A percentile compares a stretch with the other conserved stretches of the same genome.
These are phyloP conservation scores for Vitis riparia DNA, from an alignment of 164 flowering plant species.

Conservation along the genomic window DNA sequence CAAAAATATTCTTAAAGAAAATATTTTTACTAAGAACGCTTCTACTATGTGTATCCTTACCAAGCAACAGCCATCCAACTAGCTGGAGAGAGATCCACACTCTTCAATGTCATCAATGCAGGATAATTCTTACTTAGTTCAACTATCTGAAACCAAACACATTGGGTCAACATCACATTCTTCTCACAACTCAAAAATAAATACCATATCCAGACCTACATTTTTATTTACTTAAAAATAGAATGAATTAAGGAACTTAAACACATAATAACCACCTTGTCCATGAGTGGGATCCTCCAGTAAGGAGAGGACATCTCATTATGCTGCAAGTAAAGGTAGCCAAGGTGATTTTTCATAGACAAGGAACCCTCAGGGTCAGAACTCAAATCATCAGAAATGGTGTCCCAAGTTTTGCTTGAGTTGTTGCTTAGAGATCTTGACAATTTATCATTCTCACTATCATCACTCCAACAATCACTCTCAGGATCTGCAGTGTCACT, in stretches of 20 bases:
- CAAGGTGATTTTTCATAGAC: slow-evolving; percentile 33
- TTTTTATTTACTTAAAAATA: not conserved
- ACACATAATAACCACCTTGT: slow-evolving; percentile 36
- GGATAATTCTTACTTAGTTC: slow-evolving; percentile 44
- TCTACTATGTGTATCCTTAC: slow-evolving; percentile 18
- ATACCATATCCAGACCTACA: no score
- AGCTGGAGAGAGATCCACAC: slow-evolving; percentile 67
- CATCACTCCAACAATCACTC: slow-evolving; percentile 55
- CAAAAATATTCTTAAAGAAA: no score
- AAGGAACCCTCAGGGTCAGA: slow-evolving; percentile 31
- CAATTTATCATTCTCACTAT: slow-evolving; percentile 45
- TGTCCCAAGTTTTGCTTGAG: slow-evolving; percentile 51
- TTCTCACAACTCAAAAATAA: no score
- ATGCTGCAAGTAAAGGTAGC: slow-evolving; percentile 51
- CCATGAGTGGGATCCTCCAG: slow-evolving; percentile 47
- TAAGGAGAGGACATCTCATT: slow-evolving; percentile 47
- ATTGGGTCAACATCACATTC: no score
- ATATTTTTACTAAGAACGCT: not conserved
- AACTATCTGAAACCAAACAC: slow-evolving; percentile 30
- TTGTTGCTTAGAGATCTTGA: slow-evolving; percentile 51
- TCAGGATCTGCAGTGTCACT: slow-evolving; percentile 32
- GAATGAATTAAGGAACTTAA: not conserved
- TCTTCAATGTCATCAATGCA: slow-evolving; percentile 44
- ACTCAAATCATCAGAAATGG: slow-evolving; percentile 41
- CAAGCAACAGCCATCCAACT: slow-evolving; percentile 83